phyloP scores from a whole-genome alignment of 1,284 basidiomycete species.

The Amylostereum areolatum region DNA sequence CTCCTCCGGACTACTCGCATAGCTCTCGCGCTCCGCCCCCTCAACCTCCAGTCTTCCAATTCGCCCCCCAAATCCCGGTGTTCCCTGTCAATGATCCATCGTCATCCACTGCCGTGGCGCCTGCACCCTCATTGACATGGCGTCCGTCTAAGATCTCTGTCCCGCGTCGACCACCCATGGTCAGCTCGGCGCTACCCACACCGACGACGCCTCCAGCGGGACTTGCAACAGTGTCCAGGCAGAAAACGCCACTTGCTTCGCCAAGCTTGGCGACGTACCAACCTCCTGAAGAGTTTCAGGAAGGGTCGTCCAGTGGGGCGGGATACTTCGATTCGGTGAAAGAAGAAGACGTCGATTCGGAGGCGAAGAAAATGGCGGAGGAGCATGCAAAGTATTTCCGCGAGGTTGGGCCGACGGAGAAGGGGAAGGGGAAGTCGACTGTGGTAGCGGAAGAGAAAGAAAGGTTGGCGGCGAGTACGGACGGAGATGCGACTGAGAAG shows the following conservation, averaged over 20 bases:
- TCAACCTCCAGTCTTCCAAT: no score
- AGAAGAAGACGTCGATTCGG: slow-evolving; percentile 12
- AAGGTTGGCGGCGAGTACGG: background rate
- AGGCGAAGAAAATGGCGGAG: slow-evolving; percentile 17
- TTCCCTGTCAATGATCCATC: slow-evolving; percentile 3
- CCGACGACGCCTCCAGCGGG: slow-evolving; percentile 19
- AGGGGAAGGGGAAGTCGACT: background rate
- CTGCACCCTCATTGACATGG: background rate
- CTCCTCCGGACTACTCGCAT: no score
- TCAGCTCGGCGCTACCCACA: slow-evolving; percentile 19
- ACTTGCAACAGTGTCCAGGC: slow-evolving; percentile 8
- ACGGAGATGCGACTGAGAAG: slow-evolving; percentile 11
- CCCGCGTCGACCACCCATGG: slow-evolving; percentile 34
- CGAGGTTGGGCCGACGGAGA: background rate
- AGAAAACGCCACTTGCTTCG: slow-evolving; percentile 27
- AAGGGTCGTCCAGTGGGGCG: slow-evolving; percentile 32
- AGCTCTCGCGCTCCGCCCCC: no score
- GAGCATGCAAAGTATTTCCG: slow-evolving; percentile 20
- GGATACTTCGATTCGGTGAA: slow-evolving; percentile 28
- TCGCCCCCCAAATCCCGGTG: no score
- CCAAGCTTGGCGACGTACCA: slow-evolving; percentile 51
- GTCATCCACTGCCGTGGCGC: background rate
- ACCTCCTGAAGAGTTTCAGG: slow-evolving; percentile 53
- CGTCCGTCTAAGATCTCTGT: slow-evolving; percentile 3
- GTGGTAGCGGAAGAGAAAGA: background rate